Evolutionary conservation across 805 yeast genomes (phyloP), one percentile per base, ranked within the genome.

Genomic region (Jamesozyma gamospora): DNA sequence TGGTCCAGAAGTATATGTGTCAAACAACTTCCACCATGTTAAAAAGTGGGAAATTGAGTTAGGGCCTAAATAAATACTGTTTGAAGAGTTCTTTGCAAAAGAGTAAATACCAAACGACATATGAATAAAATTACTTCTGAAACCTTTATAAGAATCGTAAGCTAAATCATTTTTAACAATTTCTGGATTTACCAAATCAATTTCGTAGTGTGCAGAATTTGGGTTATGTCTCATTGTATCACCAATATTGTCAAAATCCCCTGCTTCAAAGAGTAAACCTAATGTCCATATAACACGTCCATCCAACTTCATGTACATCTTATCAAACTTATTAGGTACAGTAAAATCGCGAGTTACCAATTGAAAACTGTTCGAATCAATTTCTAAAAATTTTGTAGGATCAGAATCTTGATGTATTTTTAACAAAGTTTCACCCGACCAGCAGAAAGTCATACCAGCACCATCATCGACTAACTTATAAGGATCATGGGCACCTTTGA

Each of bases 11-110:
- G 82, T 69, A 42, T 77, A 78, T n/a, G 87, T 77, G 28, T 75
- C 71, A 57, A 87, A 87, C 44, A 82, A 67, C 28, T 65, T 62
- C 94, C 95, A 86, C 96, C 96, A 88, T 10, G 59, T 60, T 46
- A 74, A 69, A 60, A 87, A 86, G 47, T 81, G 90, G 1, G 64
- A 50, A 43, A 85, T 66, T 0, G 78, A 67, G n/a, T 69, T 66
- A 1, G 95, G 95, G 2, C 86, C 72, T 37, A 87, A 60, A 53
- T 86, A 85, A 4, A 80, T 69, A 4, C 84, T 66, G 55, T 86
- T 87, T 41, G 72, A 69, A n/a, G 70, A 58, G 58, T 41, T 64
- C 55, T 44, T 70, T 44, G 45, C 44, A 7, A 47, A 49, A 12
- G 66, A 56, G 36, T 46, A 52, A 18, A 64, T 59, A 6, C 66